Base-by-base conservation (phyloP, 495 filamentous ascomycete genomes). In the Pyrenula aspistea region DNA sequence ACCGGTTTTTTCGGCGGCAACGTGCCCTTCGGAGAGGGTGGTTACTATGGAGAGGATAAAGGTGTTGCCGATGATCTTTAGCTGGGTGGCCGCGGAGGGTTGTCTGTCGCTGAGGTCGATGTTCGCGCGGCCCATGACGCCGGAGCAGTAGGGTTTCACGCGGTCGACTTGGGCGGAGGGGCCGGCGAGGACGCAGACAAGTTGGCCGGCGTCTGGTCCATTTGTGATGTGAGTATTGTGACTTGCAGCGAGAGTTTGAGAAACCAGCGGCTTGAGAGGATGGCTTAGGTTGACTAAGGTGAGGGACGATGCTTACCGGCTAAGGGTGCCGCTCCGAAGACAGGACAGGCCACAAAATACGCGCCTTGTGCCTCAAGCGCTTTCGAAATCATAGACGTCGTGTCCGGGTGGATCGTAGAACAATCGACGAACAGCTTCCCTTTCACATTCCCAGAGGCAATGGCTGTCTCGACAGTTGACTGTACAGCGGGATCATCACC, bases 11-110 rank as follows among this genome's bases (percentile, higher is more conserved):
- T 95, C 91, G 3, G 89, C 89, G 2, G 89, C 73, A 1, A 83
- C 79, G 59, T 88, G 77, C 2, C 82, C 83, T 72, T 95, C 90
- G 15, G 84, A 80, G 3, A 96, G 68, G 24, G 83, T 75, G 64
- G 91, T 86, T 20, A 93, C 82, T 72, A 90, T 91, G 67, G 87
- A 84, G 24, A 95, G 64, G 61, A 96, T 79, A 70, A 95, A 91
- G 8, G 84, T 87, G 66, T 96, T 96, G 24, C 90, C 91, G 15
- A 93, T 77, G 49, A 95, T 68, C 70, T 96, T 96, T 22, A 96
- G 73, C 24, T 79, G 72, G 1, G 77, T 75, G 19, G 87, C 79
- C 51, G 77, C 76, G 52, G 78, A 72, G 49, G 73, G 74, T 2
- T 77, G 73, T 67, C 87, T 73, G 60, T 78, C 82, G 57, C 75